Percentiles rank a stretch among this genome's conserved stretches.
Evolutionary conservation across 2,329 filamentous ascomycete species (phyloP).

Genomic region (Pyricularia sp.): DNA sequence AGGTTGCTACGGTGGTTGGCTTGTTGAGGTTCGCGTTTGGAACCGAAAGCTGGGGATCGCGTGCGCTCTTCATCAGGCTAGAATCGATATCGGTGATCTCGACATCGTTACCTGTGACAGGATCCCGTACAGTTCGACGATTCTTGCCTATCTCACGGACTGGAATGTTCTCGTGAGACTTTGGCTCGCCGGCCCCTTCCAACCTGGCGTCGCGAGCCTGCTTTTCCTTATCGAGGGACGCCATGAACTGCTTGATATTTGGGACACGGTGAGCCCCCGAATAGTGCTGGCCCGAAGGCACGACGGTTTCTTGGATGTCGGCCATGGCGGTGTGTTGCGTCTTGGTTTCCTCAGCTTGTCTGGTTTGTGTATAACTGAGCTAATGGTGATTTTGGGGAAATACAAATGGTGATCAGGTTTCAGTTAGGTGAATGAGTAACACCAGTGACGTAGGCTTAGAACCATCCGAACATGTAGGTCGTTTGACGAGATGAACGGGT

Average conservation of each 20-base stretch:
- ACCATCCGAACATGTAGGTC: too few relatives aligned
- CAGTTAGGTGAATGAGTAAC: too few relatives aligned
- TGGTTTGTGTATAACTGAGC: too few relatives aligned
- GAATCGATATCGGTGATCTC: constrained; percentile 63
- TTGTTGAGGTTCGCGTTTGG: constrained; percentile 83
- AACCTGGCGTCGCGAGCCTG: constrained; percentile 58
- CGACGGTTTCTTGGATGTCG: constrained; percentile 9
- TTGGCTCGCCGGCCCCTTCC: constrained; percentile 36
- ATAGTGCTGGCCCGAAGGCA: constrained; percentile 54
- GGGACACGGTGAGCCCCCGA: constrained; percentile 74
- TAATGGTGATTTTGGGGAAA: too few relatives aligned
- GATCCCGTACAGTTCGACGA: constrained; percentile 70
- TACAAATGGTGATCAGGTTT: too few relatives aligned
- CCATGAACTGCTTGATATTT: constrained; percentile 73
- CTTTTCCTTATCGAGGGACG: constrained; percentile 68
- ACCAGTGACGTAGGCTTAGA: too few relatives aligned
- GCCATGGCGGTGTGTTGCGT: neutral
- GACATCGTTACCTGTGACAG: constrained; percentile 75
- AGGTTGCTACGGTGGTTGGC: constrained; percentile 57
- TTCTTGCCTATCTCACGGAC: constrained; percentile 21
- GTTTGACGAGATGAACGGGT: neutral
- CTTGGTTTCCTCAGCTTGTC: neutral
- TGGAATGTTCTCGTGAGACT: constrained; percentile 32
- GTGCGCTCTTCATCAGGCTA: constrained; percentile 50
- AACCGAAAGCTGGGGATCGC: constrained; percentile 53